Evolutionary conservation across 805 yeast species (phyloP).

Genomic region (Yamadazyma laniorum): DNA sequence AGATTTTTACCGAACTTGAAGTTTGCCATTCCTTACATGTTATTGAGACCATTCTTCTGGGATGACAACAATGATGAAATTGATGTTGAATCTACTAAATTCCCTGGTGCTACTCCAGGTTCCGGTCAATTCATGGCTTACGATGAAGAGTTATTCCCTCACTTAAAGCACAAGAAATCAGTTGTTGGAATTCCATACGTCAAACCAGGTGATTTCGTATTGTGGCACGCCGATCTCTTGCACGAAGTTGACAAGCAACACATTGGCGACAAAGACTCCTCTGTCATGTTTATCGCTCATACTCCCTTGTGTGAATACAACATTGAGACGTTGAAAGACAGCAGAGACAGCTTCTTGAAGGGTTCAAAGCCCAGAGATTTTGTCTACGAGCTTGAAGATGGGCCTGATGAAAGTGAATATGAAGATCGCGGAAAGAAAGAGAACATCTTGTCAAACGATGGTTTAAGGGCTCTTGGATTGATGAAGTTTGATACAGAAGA

Average conservation of each 20-base stretch:
- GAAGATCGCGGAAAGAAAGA: conserved; percentile 19
- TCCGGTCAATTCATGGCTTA: conserved; percentile 37
- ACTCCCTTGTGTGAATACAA: conserved; percentile 27
- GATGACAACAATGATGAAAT: conserved; percentile 23
- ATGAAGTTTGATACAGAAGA: conserved; percentile 20
- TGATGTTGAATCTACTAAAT: conserved; percentile 28
- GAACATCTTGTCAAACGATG: conserved; percentile 19
- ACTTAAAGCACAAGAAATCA: conserved; percentile 24
- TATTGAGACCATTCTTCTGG: conserved; percentile 43
- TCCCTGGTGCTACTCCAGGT: conserved; percentile 41
- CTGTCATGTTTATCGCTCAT: conserved; percentile 39
- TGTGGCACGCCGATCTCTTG: conserved; percentile 43
- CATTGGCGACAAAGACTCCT: conserved; percentile 32
- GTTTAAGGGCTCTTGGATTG: conserved; percentile 24
- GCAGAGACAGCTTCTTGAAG: conserved; percentile 7
- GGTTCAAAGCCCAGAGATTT: no score
- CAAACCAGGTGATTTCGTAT: conserved; percentile 41
- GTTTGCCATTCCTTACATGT: conserved; percentile 34
- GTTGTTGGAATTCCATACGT: conserved; percentile 39
- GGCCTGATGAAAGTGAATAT: conserved; percentile 12
- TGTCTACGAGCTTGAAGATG: neutral
- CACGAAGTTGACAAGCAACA: conserved; percentile 43
- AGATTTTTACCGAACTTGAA: conserved; percentile 34
- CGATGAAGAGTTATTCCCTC: conserved; percentile 29
- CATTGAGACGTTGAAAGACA: conserved; percentile 9